phyloP scores from a whole-genome alignment of 164 flowering plant genomes.

The Vitis rupestris region DNA sequence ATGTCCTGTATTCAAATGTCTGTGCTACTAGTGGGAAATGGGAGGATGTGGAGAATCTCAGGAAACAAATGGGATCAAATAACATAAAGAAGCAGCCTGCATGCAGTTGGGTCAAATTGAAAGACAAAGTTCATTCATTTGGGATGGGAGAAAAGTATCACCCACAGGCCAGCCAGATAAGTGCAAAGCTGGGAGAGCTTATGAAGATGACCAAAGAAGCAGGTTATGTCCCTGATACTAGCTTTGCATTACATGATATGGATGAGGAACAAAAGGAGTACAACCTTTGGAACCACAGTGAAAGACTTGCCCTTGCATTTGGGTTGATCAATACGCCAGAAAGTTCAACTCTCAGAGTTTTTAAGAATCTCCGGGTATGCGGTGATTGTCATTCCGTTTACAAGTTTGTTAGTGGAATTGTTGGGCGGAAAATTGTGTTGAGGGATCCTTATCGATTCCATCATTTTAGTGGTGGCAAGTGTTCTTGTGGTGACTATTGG shows the following conservation, averaged over 20 bases:
- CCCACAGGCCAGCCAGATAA: conserved; percentile 42
- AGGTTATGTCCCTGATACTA: conserved; percentile 79
- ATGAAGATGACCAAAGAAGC: conserved; percentile 55
- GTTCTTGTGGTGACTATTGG: conserved; percentile 88
- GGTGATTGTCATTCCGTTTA: conserved; percentile 83
- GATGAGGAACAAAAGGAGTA: conserved; percentile 87
- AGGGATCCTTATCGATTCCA: conserved; percentile 85
- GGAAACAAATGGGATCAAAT: conserved; percentile 51
- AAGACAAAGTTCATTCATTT: conserved; percentile 51
- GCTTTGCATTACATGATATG: conserved; percentile 75
- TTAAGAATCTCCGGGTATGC: conserved; percentile 91
- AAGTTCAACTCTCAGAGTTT: conserved; percentile 55
- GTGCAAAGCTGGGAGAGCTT: conserved; percentile 55
- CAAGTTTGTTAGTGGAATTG: conserved; percentile 51
- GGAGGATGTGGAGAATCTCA: conserved; percentile 63
- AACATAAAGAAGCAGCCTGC: conserved; percentile 70
- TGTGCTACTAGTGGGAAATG: conserved; percentile 69
- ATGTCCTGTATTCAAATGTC: conserved; percentile 74
- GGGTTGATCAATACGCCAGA: conserved; percentile 53
- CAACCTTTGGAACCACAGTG: conserved; percentile 85
- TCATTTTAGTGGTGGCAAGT: conserved; percentile 67
- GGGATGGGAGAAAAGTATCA: conserved; percentile 72
- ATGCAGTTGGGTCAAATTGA: conserved; percentile 81
- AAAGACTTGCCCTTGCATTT: conserved; percentile 78
- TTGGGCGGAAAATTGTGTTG: conserved; percentile 45